Base-by-base conservation (phyloP, 2,329 filamentous ascomycete species). In the Alternaria longipes region DNA sequence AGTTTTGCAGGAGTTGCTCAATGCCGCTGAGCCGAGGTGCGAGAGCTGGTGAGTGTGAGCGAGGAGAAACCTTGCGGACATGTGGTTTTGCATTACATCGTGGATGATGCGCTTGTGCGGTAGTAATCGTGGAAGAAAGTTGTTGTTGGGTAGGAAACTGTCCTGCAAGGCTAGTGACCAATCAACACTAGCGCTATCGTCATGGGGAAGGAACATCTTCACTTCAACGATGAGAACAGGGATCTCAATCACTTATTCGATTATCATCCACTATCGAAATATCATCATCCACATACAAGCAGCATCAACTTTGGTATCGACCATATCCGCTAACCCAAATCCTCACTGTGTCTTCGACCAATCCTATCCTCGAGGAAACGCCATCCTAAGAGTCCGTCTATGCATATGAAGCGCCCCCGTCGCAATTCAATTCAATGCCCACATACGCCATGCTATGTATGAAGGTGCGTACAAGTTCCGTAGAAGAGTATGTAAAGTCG, bases 381-480 rank as follows among this genome's bases (percentile, higher is more conserved):
- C 58, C 58, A 45, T 30, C 20, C 47, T 47, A 26, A 47, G 40
- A 57, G 47, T 46, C 54, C 58, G n/a, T 60, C 54, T 60, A 60
- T 60, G 54, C 54, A 57, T 57, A 41, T 41, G 52, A 51, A 46
- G 58, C 54, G 58, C 58, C 54, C 54, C 47, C 47, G 47, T 50
- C 54, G 54, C 54, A 36, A 57, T 68, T 32, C 59, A 59, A 50
- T 58, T 47, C 60, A 46, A 60, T 47, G 47, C 51, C 60, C 53
- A 46, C 59, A 61, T 60, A 46, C 63, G 65, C 66, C 62, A 60
- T 65, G 60, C 67, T 64, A 52, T 56, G 58, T 63, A 44, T 58
- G 54, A 62, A 56, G 53, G 57, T 62, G 60, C 53, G 40, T 59
- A 54, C 50, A 52, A 55, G 55, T 36, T 59, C 51, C 56, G 56